Conservation (phyloP, 192 early-diverging fungal species). For the Mortierella alpina region DNA sequence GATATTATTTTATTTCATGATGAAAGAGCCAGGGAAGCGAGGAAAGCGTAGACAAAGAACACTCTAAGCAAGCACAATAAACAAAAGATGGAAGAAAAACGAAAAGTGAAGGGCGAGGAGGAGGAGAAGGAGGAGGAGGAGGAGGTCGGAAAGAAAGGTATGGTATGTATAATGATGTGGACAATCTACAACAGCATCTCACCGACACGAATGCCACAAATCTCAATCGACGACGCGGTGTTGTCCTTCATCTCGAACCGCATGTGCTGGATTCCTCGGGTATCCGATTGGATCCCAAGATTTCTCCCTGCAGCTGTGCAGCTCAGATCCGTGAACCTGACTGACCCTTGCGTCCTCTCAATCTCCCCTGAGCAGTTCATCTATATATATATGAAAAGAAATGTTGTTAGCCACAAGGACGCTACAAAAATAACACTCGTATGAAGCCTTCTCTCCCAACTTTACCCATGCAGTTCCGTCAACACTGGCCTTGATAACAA, state of each 20-base stretch:
- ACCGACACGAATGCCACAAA: slow-evolving; percentile 45
- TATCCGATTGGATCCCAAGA: slow-evolving; percentile 35
- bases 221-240: slow-evolving; percentile 24
- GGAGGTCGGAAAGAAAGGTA: neutral
- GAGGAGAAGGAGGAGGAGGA: neutral
- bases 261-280: slow-evolving; percentile 27
- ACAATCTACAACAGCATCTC: slow-evolving; percentile 31
- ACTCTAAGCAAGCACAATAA: neutral
- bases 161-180: neutral
- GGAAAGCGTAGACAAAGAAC: no score
- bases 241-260: slow-evolving; percentile 40
- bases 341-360: slow-evolving; percentile 20
- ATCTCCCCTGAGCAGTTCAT: slow-evolving; percentile 30
- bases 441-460: neutral
- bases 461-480: slow-evolving; percentile 36
- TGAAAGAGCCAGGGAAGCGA: no score
- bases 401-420: no score
- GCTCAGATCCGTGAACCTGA: slow-evolving; percentile 23
- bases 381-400: slow-evolving; percentile 11
- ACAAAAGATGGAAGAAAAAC: neutral
- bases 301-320: slow-evolving; percentile 26
- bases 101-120: neutral
- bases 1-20: no score
- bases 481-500: slow-evolving; percentile 46
- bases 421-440: neutral